Conservation (phyloP, 2,329 filamentous ascomycete species). For the Neonectria coccinea region DNA sequence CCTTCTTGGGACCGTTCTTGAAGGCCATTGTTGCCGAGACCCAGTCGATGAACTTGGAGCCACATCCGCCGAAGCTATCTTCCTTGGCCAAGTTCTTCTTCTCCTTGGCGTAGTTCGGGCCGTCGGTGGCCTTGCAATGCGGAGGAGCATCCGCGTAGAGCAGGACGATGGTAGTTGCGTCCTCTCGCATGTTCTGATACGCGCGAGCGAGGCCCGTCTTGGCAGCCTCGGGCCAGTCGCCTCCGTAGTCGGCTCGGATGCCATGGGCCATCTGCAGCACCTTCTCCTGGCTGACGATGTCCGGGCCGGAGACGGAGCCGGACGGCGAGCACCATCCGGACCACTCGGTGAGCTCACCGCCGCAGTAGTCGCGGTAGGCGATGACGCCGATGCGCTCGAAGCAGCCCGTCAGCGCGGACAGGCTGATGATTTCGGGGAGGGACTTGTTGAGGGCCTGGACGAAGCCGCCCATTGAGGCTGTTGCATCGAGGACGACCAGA, state of each 20-base stretch:
- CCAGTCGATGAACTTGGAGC: slow-evolving; percentile 59
- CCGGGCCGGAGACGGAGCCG: slow-evolving; percentile 22
- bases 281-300: slow-evolving; percentile 46
- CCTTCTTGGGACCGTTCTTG: slow-evolving; percentile 49
- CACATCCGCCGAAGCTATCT: slow-evolving; percentile 48
- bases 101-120: slow-evolving; percentile 48
- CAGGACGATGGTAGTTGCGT: slow-evolving; percentile 62
- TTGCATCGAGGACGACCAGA: slow-evolving; percentile 60
- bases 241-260: slow-evolving; percentile 51
- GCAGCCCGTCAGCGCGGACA: slow-evolving; percentile 61
- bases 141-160: slow-evolving; percentile 62
- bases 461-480: slow-evolving; percentile 58
- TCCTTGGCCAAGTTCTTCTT: slow-evolving; percentile 32
- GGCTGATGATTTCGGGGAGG: slow-evolving; percentile 62
- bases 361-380: slow-evolving; percentile 62
- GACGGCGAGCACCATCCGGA: slow-evolving; percentile 59
- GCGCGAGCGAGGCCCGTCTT: slow-evolving; percentile 62
- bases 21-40: slow-evolving; percentile 52
- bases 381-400: slow-evolving; percentile 64
- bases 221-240: slow-evolving; percentile 60
- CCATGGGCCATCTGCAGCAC: slow-evolving; percentile 52
- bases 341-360: slow-evolving; percentile 55
- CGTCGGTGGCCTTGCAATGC: slow-evolving; percentile 51
- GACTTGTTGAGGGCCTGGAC: slow-evolving; percentile 57
- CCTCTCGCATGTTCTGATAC: slow-evolving; percentile 59